phyloP scores from a whole-genome alignment of 1,284 basidiomycete species.

The Leccinum discolor region DNA sequence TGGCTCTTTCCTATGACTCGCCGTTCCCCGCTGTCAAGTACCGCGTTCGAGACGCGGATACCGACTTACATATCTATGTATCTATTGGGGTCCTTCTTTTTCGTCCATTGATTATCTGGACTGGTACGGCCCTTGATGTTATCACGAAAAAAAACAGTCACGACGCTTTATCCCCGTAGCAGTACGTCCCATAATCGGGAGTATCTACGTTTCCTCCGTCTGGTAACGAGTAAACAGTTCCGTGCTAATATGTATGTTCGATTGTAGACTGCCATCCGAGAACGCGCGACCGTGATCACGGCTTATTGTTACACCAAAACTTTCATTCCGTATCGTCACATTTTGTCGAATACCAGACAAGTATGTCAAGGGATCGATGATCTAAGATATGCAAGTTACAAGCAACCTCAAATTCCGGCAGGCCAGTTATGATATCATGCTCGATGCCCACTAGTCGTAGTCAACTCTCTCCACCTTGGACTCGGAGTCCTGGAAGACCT shows the following conservation, averaged over 20 bases:
- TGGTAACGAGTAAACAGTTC: background rate
- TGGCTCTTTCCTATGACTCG: constrained; percentile 10
- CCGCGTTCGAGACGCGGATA: background rate
- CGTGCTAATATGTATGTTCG: background rate
- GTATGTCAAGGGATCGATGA: background rate
- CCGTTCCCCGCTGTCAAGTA: background rate
- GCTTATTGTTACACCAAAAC: background rate
- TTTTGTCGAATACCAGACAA: background rate
- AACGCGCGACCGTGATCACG: background rate
- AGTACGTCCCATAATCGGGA: background rate
- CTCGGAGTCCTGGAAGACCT: background rate
- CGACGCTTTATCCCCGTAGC: background rate
- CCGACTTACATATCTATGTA: background rate
- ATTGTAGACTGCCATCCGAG: background rate
- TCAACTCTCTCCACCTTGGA: background rate
- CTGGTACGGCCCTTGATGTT: background rate
- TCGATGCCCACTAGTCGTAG: background rate
- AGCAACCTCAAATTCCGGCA: background rate
- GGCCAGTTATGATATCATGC: background rate
- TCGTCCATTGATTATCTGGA: background rate
- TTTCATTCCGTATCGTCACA: background rate
- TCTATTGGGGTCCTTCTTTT: background rate
- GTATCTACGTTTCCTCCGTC: background rate
- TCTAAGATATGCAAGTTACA: background rate
- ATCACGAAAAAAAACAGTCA: background rate